A percentile compares a stretch with the other conserved stretches of the same genome.
phyloP scores from a whole-genome alignment of 2,329 filamentous ascomycete species.

The Didymella pomorum region DNA sequence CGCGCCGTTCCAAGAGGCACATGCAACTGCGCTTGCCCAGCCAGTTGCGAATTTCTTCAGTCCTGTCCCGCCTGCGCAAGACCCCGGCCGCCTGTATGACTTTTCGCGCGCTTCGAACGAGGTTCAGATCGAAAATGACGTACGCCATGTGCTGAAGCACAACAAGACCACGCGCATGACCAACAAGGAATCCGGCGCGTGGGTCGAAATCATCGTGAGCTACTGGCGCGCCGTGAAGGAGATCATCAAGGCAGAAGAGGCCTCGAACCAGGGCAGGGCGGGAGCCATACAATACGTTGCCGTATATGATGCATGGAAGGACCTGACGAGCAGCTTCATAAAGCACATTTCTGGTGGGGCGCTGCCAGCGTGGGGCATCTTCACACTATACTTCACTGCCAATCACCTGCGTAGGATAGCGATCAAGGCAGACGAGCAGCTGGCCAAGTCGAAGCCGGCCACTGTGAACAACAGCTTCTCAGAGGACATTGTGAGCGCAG shows the following conservation, averaged over 20 bases:
- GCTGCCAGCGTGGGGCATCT: conserved; percentile 91
- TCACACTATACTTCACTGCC: conserved; percentile 85
- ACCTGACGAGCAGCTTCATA: conserved; percentile 77
- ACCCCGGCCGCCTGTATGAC: conserved; percentile 71
- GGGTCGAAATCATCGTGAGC: conserved; percentile 82
- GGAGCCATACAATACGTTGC: conserved; percentile 73
- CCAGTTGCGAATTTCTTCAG: conserved; percentile 77
- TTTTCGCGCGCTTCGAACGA: conserved; percentile 77
- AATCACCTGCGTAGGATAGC: conserved; percentile 89
- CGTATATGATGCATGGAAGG: conserved; percentile 89
- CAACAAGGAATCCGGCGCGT: conserved; percentile 77
- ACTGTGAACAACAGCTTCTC: conserved; percentile 65
- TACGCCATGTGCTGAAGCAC: conserved; percentile 75
- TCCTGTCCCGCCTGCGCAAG: conserved; percentile 69
- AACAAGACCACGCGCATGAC: conserved; percentile 64
- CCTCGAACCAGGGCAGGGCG: conserved; percentile 54
- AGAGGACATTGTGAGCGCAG: conserved; percentile 77
- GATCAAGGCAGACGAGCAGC: conserved; percentile 84
- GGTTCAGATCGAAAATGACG: conserved; percentile 70
- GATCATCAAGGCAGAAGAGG: conserved; percentile 71
- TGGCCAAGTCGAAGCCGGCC: conserved; percentile 58
- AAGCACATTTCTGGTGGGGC: conserved; percentile 79
- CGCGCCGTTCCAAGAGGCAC: conserved; percentile 74
- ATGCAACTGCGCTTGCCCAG: conserved; percentile 72
- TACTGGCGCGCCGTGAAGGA: conserved; percentile 86